Evolutionary conservation across 2,329 filamentous ascomycete genomes (phyloP), one percentile per base, ranked within the genome.

Genomic region (Aureobasidium namibiae): DNA sequence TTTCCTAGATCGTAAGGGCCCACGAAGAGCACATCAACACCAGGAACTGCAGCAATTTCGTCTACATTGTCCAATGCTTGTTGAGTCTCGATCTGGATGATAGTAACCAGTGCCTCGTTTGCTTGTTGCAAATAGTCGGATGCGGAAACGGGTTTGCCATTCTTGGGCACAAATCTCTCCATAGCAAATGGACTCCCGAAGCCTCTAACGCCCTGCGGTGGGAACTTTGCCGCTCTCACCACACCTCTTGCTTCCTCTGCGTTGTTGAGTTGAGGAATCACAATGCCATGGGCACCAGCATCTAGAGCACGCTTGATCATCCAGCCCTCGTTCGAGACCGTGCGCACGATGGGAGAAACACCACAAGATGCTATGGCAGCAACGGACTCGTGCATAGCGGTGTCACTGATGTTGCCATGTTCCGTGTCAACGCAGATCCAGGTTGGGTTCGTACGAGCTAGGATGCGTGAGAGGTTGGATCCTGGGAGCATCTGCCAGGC

Each of bases 301-400:
- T 85, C 82, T 38, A 85, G 74, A 11, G 82, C 82, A 53, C 82
- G 73, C 67, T 85, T 84, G 60, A 84, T 80, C 80, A 83, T 82
- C 81, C 80, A 84, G 49, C 78, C 74, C 70, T 84, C 80, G 59
- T 82, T 82, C 26, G 79, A 80, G 14, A 80, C 75, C 42, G 84
- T 78, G 54, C 74, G 70, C 21, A 78, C 75, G 13, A 78, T 63
- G 5, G 76, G 75, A 38, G 70, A 74, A 24, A 76, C 72, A 13
- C 74, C 74, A 56, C 73, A 74, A 24, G 72, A 70, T 36, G 74
- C 74, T 44, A 77, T 74, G n/a, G 75, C 75, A 13, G 76, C 78
- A 11, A 82, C 78, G 50, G 78, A 75, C 67, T 82, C 78, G 63
- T 82, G 80, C 80, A 82, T 83, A 62, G 75, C 72, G 49, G 70